These are phyloP conservation scores for Podospora appendiculata DNA, from an alignment of 495 filamentous ascomycete species.

Conservation along the genomic window DNA sequence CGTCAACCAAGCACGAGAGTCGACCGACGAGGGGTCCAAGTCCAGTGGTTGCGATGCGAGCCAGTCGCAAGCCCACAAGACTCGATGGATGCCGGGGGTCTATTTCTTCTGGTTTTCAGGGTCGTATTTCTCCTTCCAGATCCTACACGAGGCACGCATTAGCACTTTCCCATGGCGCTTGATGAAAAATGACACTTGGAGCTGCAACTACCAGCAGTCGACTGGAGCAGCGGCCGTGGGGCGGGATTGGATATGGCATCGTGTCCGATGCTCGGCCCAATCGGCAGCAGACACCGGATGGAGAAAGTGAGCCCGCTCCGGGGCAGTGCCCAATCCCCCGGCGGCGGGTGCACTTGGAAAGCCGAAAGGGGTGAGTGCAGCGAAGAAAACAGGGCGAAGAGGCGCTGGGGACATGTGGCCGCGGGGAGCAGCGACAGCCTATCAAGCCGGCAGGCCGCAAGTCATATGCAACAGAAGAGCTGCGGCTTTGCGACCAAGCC, in stretches of 20 bases:
- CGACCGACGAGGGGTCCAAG: too few species aligned
- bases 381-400: conserved; percentile 10
- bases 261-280: conserved; percentile 5
- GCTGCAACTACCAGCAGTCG: neutral
- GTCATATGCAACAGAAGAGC: conserved; percentile 14
- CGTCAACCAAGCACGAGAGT: too few species aligned
- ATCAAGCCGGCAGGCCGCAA: conserved; percentile 5
- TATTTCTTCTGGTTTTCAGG: conserved; percentile 46
- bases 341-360: neutral
- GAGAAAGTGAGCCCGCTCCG: neutral
- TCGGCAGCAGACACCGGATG: conserved; percentile 3
- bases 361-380: neutral
- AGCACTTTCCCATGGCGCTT: neutral
- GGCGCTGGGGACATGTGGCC: neutral
- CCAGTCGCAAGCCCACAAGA: neutral
- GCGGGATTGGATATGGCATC: too few species aligned
- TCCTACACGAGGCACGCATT: conserved; percentile 46
- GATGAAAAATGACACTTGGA: neutral
- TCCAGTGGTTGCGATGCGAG: neutral
- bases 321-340: neutral
- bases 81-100: neutral
- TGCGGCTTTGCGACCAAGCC: conserved; percentile 1
- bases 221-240: too few species aligned
- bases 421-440: conserved; percentile 5
- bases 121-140: conserved; percentile 95